Base-by-base conservation (phyloP, 2,329 filamentous ascomycete genomes). In the Fusarium anthophilum region DNA sequence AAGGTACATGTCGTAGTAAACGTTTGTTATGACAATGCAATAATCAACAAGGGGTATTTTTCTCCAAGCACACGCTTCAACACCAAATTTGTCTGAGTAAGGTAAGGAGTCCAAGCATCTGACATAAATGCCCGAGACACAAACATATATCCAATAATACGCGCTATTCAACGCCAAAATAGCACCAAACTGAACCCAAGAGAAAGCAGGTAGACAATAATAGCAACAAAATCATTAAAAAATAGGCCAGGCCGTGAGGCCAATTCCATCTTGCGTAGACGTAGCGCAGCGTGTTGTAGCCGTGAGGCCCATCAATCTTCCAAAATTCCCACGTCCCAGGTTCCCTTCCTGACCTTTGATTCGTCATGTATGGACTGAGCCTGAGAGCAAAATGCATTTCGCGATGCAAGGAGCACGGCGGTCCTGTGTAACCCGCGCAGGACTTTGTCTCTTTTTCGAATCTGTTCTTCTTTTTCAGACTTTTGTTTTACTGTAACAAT, bases 341-440 rank as follows among this genome's bases (percentile, higher is more conserved):
- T 65, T 65, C 73, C 63, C 68, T 69, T 59, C 64, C 58, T 63
- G 60, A 66, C 71, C 66, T 66, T 60, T 63, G 57, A 71, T 54
- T 72, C 68, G 60, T 75, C 69, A 63, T 64, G 53, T 48, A 24
- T 43, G 66, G 74, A 65, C 32, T 55, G 44, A 48, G 71, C 68
- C 51, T 44, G 26, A 61, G 57, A 73, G 63, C 62, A 58, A 38
- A 54, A 54, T 60, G 44, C 62, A 57, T 57, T 37, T 67, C 51
- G 54, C 57, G 45, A 55, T 71, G 50, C 62, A 66, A 56, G 60
- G 63, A 73, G 70, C 63, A 63, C 69, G 62, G 77, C 77, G 76
- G 77, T 79, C 76, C 77, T 79, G 77, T 78, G 70, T 77, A 75
- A 76, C 77, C 77, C 77, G 77, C 77, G 72, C 72, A 76, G 74